Conservation (phyloP, 768 basidiomycete species). For the Rickenella mellea region DNA sequence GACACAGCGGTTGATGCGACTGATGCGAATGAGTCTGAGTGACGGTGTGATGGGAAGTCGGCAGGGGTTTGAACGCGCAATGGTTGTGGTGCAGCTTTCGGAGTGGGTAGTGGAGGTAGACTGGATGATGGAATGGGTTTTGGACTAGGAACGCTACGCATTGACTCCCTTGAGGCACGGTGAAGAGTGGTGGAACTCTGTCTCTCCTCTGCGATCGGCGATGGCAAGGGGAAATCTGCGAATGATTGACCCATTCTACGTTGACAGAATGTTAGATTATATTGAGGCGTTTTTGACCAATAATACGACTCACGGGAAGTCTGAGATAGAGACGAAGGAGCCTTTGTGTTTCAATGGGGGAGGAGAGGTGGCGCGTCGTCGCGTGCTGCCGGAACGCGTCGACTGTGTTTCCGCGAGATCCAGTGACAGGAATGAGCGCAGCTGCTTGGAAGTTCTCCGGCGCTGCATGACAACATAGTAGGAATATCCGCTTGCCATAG, state of each 20-base stretch:
- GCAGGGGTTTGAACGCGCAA: too few relatives aligned
- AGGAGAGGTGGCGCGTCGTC: conserved; percentile 5
- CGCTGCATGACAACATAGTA: conserved; percentile 41
- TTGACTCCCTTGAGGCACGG: too few relatives aligned
- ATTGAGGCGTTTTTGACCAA: conserved; percentile 2
- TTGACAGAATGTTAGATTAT: conserved; percentile 2
- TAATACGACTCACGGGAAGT: conserved; percentile 9
- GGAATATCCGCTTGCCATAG: conserved; percentile 22
- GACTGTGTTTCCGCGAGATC: conserved; percentile 52
- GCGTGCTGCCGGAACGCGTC: conserved; percentile 26
- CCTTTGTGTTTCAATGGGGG: too few relatives aligned
- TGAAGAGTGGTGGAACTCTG: neutral
- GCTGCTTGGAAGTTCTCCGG: conserved; percentile 24
- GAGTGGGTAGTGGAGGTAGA: conserved; percentile 10
- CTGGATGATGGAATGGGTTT: neutral
- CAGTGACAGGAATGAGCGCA: conserved; percentile 59
- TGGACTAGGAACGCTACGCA: too few relatives aligned
- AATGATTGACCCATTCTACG: too few relatives aligned
- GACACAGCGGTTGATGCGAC: conserved; percentile 13
- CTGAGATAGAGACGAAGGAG: conserved; percentile 7
- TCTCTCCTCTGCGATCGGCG: too few relatives aligned
- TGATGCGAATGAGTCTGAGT: conserved; percentile 13
- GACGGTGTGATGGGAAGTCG: conserved; percentile 24
- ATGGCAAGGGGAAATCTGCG: too few relatives aligned
- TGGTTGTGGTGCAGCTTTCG: too few relatives aligned